Conservation (phyloP, 1,284 basidiomycete genomes). For the Heterobasidion irregulare region DNA sequence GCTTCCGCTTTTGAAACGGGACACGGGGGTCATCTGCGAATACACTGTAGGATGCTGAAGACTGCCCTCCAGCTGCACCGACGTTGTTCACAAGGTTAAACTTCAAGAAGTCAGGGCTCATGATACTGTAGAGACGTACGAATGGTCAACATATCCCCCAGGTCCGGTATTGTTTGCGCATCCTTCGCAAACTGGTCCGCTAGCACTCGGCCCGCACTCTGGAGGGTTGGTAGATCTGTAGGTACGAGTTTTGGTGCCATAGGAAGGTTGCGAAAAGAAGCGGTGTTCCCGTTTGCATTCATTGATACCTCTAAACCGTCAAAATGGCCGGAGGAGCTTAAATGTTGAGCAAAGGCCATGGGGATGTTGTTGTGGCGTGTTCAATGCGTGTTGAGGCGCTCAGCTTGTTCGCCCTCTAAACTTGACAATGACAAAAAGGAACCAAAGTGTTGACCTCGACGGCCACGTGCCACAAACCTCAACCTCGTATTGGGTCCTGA, state of each 20-base stretch:
- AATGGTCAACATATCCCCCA: constrained; percentile 53
- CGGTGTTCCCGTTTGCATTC: neutral
- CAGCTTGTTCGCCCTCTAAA: neutral
- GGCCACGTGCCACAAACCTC: neutral
- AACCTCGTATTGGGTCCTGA: neutral
- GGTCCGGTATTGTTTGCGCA: constrained; percentile 62
- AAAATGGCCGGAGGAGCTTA: neutral
- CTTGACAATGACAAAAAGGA: neutral
- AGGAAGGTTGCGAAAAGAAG: constrained; percentile 6
- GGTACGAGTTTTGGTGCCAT: constrained; percentile 21
- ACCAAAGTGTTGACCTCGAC: neutral
- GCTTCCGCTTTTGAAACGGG: constrained; percentile 74
- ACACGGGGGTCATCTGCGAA: constrained; percentile 73
- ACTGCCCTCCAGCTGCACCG: constrained; percentile 45
- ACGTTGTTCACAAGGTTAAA: no score
- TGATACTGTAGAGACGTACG: constrained; percentile 29
- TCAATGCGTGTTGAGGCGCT: neutral
- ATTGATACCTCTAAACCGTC: neutral
- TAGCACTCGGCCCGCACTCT: constrained; percentile 56
- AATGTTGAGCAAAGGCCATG: neutral
- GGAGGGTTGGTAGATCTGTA: constrained; percentile 53
- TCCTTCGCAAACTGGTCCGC: constrained; percentile 65
- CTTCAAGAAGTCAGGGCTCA: constrained; percentile 4
- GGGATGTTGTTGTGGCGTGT: neutral
- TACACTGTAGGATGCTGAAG: constrained; percentile 69